Conservation (phyloP, 345 rosid species). For the Orychophragmus violaceus region DNA sequence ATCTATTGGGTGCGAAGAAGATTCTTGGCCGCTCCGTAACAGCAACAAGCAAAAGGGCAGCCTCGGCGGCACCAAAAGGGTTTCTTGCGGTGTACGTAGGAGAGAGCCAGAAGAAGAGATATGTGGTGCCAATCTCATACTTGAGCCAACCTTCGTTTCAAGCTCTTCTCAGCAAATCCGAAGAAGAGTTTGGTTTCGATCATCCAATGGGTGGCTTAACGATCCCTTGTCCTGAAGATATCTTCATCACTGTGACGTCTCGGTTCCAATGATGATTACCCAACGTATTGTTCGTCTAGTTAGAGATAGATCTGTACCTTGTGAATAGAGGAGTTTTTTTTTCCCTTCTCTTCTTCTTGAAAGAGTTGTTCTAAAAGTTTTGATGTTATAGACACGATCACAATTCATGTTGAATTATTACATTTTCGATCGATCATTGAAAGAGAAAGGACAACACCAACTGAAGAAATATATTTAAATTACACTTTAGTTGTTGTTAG, state of each 20-base stretch:
- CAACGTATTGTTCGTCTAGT: neutral
- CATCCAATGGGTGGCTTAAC: slow-evolving; percentile 50
- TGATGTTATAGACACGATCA: neutral
- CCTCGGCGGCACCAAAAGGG: slow-evolving; percentile 32
- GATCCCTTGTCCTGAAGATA: slow-evolving; percentile 47
- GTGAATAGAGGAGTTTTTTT: neutral
- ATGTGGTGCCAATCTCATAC: slow-evolving; percentile 39
- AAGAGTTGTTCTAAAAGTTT: neutral
- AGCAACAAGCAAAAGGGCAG: neutral
- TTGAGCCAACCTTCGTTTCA: slow-evolving; percentile 39
- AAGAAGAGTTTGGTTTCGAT: slow-evolving; percentile 46
- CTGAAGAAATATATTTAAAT: neutral
- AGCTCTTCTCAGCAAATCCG: slow-evolving; percentile 37
- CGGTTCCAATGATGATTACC: slow-evolving; percentile 14
- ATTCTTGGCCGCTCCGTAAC: slow-evolving; percentile 17
- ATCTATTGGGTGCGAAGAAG: slow-evolving; percentile 12
- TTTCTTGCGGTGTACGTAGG: slow-evolving; percentile 44
- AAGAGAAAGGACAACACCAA: neutral
- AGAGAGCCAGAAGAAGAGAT: slow-evolving; percentile 35
- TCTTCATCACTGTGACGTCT: slow-evolving; percentile 34
- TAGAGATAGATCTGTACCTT: neutral
- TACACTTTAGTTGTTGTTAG: neutral
- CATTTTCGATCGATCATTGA: neutral
- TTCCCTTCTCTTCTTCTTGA: neutral
- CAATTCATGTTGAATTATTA: neutral